Percentiles rank a stretch among this genome's conserved stretches.
Conservation (phyloP, 1,284 basidiomycete species). For the Mycena sp. region DNA sequence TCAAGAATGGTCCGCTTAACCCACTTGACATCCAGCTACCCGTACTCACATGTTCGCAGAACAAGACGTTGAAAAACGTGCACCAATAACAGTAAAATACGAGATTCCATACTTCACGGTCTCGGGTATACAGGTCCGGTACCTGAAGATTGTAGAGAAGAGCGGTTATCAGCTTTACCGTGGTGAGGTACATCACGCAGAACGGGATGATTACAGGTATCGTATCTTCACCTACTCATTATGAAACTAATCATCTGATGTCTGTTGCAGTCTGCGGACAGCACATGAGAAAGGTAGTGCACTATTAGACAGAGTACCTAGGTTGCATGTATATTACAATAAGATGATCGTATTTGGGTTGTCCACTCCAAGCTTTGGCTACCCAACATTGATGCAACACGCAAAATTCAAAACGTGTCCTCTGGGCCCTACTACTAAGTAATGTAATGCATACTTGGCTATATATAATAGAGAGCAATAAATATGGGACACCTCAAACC, state of each 20-base stretch:
- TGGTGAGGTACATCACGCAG: constrained; percentile 95
- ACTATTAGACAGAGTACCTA: constrained; percentile 50
- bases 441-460: no score
- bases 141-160: constrained; percentile 97
- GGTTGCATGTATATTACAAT: constrained; percentile 5
- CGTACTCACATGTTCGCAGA: constrained; percentile 48
- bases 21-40: neutral
- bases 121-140: constrained; percentile 96
- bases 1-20: constrained; percentile 72
- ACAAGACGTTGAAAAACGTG: constrained; percentile 88
- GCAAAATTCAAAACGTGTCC: no score
- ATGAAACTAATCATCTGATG: neutral
- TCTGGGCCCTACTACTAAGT: no score
- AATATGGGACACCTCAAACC: no score
- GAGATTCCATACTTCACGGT: constrained; percentile 99
- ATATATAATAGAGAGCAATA: no score
- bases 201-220: constrained; percentile 97
- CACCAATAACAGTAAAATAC: constrained; percentile 96
- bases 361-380: no score
- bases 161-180: constrained; percentile 92
- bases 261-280: constrained; percentile 67
- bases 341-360: no score
- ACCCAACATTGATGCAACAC: no score
- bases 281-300: constrained; percentile 81
- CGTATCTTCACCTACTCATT: neutral